A percentile compares a stretch with the other conserved stretches of the same genome.
Evolutionary conservation across 805 yeast species (phyloP).

Genomic region (Wickerhamiella hasegawae): DNA sequence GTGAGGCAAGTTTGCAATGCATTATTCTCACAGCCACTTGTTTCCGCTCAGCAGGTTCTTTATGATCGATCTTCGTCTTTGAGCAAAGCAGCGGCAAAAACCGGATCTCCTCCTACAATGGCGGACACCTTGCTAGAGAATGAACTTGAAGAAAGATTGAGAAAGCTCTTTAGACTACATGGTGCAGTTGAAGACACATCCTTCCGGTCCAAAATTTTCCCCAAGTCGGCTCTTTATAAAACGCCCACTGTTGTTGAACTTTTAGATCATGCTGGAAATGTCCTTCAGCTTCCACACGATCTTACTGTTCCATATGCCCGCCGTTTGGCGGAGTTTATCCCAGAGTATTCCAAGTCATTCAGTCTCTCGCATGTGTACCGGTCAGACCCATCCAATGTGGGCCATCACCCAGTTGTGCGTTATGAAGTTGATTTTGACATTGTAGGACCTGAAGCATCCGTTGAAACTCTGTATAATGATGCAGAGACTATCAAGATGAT

Average conservation of each 20-base stretch:
- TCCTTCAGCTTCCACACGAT: conserved; percentile 79
- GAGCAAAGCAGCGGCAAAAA: not conserved
- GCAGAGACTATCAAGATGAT: conserved; percentile 79
- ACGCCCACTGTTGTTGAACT: conserved; percentile 60
- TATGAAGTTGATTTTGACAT: conserved; percentile 82
- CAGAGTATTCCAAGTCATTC: conserved; percentile 42
- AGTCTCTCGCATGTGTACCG: conserved; percentile 74
- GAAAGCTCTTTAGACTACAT: conserved; percentile 52
- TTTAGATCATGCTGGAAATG: conserved; percentile 73
- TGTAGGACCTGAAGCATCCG: conserved; percentile 29
- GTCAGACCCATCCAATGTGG: conserved; percentile 20
- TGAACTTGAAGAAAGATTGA: conserved; percentile 43
- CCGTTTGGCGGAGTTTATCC: conserved; percentile 48
- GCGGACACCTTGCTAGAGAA: conserved; percentile 42
- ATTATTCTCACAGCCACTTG: conserved; percentile 70
- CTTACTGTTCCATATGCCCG: conserved; percentile 83
- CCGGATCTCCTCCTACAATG: conserved; percentile 4
- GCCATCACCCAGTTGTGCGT: conserved; percentile 61
- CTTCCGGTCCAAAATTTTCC: conserved; percentile 50
- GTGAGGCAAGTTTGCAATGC: conserved; percentile 82
- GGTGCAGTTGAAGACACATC: conserved; percentile 72
- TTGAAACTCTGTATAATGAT: conserved; percentile 39
- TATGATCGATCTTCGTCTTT: conserved; percentile 34
- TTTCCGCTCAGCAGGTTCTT: conserved; percentile 67
- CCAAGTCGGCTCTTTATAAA: conserved; percentile 58